These are phyloP conservation scores for Wickerhamiella spandovensis DNA, from an alignment of 805 yeast species.

Conservation along the genomic window DNA sequence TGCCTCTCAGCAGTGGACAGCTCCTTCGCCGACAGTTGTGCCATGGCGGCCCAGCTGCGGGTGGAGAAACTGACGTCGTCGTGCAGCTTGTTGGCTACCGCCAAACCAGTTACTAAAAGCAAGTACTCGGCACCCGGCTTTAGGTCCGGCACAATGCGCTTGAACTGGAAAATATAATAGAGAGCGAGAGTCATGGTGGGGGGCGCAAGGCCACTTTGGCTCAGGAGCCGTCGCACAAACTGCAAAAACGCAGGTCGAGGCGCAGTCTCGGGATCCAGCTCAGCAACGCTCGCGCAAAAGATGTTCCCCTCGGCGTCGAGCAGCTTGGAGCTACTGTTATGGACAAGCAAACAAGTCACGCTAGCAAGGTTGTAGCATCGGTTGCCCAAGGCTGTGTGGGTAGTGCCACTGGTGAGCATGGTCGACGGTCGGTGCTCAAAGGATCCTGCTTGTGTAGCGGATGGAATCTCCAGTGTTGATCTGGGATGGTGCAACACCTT, in stretches of 20 bases:
- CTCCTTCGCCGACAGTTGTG: constrained; percentile 45
- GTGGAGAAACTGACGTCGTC: constrained; percentile 91
- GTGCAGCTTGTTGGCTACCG: constrained; percentile 78
- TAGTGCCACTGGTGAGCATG: neutral
- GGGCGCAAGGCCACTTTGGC: constrained; percentile 22
- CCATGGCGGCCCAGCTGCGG: constrained; percentile 83
- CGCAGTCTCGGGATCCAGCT: constrained; percentile 1
- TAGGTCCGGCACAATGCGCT: constrained; percentile 13
- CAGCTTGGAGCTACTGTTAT: constrained; percentile 13
- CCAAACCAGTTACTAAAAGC: constrained; percentile 41
- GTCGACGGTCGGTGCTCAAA: too few species aligned
- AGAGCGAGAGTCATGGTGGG: constrained; percentile 23
- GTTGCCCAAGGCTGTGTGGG: neutral
- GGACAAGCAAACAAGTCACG: constrained; percentile 23
- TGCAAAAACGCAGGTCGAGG: constrained; percentile 19
- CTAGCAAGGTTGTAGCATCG: constrained; percentile 17
- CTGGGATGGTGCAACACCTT: neutral
- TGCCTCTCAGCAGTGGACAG: constrained; percentile 54
- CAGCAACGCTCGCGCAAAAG: constrained; percentile 5
- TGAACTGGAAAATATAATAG: constrained; percentile 22
- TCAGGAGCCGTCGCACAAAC: constrained; percentile 20
- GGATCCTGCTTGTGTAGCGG: too few species aligned
- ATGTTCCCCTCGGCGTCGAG: neutral
- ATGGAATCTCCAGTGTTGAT: neutral
- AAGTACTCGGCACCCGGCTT: constrained; percentile 24